A percentile compares a stretch with the other conserved stretches of the same genome.
Conservation (phyloP, 2,329 filamentous ascomycete genomes). For the Monilinia fructicola region DNA sequence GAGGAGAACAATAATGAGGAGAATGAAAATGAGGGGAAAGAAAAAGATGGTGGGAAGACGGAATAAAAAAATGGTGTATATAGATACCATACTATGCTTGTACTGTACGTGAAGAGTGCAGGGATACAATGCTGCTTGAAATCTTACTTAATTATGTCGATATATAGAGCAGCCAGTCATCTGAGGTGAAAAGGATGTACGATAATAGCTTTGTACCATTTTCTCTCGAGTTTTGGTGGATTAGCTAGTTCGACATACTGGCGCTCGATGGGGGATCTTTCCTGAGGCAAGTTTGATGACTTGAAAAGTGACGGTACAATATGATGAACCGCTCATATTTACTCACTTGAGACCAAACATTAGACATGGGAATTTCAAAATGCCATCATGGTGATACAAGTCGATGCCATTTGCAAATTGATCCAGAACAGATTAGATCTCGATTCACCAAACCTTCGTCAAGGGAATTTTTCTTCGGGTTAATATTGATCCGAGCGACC, state of each 20-base stretch:
- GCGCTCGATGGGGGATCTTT: not conserved
- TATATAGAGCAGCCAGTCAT: not conserved
- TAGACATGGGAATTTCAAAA: not conserved
- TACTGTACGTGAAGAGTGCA: not conserved
- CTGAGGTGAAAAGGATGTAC: not conserved
- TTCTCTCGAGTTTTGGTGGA: not conserved
- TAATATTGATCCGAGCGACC: not conserved
- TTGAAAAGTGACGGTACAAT: not conserved
- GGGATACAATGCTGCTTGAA: not conserved
- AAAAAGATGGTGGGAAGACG: not conserved
- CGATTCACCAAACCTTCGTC: no score
- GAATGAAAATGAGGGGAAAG: no score
- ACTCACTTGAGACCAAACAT: not conserved
- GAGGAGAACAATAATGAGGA: constrained; percentile 24
- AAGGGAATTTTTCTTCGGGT: not conserved
- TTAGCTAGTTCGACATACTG: not conserved
- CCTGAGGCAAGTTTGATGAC: not conserved
- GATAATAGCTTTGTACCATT: not conserved
- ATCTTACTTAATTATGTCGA: not conserved
- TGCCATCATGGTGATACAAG: not conserved
- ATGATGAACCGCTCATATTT: not conserved
- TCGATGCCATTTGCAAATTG: not conserved
- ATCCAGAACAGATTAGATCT: not conserved
- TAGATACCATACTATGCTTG: not conserved
- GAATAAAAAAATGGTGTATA: constrained; percentile 7